Base-by-base conservation (phyloP, 495 filamentous ascomycete species). In the Filosporella fistucella region DNA sequence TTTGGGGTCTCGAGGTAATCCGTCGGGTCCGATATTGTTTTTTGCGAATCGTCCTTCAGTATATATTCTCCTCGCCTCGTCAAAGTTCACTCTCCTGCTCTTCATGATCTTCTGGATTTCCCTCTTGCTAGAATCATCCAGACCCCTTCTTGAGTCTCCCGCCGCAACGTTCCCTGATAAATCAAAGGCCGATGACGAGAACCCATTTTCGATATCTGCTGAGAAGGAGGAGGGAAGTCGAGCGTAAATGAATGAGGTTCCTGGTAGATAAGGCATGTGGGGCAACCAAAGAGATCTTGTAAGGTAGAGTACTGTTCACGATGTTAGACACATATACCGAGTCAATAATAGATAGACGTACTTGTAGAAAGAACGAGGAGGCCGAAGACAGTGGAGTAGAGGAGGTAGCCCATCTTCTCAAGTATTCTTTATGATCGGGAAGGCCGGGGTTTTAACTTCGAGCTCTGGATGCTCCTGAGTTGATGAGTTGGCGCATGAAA, bases 31-130 rank as follows among this genome's bases (percentile, higher is more conserved):
- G 59, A 98, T 96, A 45, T 85, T 84, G 58, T 95, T 88, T 61
- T 81, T 88, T 55, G 76, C 76, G 59, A 98, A 93, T 51, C 84
- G 72, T 51, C 88, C 78, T 71, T 95, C 82, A 58, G 86, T 91
- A 58, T 85, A 91, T 17, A 91, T 75, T 40, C 85, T 70, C 49
- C 93, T 75, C 21, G 93, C 93, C 70, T 98, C 90, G 68, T 98
- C 93, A 61, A 98, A 97, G 43, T 72, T 72, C 14, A 96, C 74
- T 36, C 66, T 70, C 50, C 81, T 75, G 57, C 65, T 78, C 72
- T 83, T 88, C 94, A 98, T 98, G 62, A 98, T 91, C 49, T 71
- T 76, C 51, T 85, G 71, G 14, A 98, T 78, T 65, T 95, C 88
- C 37, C 68, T 63, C 72, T 97, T 97, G 12, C 75, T 85, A 29